These are phyloP conservation scores for Colletotrichum destructivum DNA, from an alignment of 2,329 filamentous ascomycete genomes.

Conservation along the genomic window DNA sequence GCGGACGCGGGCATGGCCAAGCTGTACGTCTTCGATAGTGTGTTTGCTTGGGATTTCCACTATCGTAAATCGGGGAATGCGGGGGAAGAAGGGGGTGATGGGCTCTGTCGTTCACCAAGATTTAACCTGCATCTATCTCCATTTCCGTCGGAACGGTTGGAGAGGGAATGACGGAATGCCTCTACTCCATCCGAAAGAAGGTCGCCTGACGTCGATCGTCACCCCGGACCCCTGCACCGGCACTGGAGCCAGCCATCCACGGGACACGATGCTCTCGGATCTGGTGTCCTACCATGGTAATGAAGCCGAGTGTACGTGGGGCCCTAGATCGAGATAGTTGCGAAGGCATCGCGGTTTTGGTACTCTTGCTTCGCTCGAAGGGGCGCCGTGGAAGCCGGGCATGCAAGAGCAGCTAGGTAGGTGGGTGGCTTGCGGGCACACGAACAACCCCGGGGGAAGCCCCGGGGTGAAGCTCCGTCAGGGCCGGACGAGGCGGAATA, in stretches of 20 bases:
- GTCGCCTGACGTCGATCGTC: constrained; percentile 38
- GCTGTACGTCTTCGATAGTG: constrained; percentile 23
- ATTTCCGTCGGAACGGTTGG: background rate
- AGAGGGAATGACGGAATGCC: background rate
- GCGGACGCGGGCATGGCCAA: constrained; percentile 13
- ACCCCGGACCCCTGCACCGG: constrained; percentile 36
- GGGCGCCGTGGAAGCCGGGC: background rate
- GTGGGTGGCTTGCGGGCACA: background rate
- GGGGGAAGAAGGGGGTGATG: background rate
- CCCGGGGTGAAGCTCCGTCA: constrained; percentile 3
- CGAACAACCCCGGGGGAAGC: background rate
- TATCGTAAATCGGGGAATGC: constrained; percentile 14
- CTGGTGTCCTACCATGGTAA: constrained; percentile 37
- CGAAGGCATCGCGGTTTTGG: constrained; percentile 2
- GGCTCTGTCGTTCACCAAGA: background rate
- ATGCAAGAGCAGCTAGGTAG: no score
- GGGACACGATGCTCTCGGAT: constrained; percentile 27
- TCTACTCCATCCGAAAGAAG: constrained; percentile 18
- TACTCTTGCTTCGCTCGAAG: background rate
- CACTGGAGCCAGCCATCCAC: constrained; percentile 28
- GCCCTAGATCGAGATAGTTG: constrained; percentile 23
- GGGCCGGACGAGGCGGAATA: constrained; percentile 23
- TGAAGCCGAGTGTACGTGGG: constrained; percentile 25
- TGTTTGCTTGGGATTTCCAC: background rate
- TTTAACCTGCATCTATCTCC: background rate